Percentiles rank a stretch among this genome's conserved stretches.
Conservation (phyloP, 2,329 filamentous ascomycete species). For the Exserohilum turcica region DNA sequence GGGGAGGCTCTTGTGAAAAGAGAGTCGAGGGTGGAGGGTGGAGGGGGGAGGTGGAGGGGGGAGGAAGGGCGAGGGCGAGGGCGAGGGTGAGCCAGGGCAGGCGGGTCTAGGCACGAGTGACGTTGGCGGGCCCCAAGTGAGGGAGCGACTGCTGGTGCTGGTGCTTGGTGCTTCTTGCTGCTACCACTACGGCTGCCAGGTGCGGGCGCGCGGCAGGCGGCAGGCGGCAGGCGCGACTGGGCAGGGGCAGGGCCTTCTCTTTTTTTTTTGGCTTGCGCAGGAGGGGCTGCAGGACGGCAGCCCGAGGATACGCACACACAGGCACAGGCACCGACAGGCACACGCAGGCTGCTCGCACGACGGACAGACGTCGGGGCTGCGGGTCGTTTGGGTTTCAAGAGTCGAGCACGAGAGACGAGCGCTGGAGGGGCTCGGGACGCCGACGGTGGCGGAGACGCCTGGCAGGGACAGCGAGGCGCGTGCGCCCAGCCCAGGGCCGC, state of each 20-base stretch:
- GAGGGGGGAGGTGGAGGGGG: not conserved
- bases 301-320: too few species aligned
- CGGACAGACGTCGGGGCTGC: constrained; percentile 14
- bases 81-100: not conserved
- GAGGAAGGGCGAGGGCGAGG: not conserved
- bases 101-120: constrained; percentile 31
- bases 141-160: too few species aligned
- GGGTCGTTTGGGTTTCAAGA: constrained; percentile 34
- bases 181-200: constrained; percentile 26
- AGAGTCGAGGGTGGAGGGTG: not conserved
- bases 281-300: constrained; percentile 3
- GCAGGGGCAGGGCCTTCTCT: constrained; percentile 14
- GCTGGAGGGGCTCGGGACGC: constrained; percentile 30
- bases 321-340: too few species aligned
- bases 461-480: constrained; percentile 22
- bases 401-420: too few species aligned
- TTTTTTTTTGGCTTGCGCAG: too few species aligned
- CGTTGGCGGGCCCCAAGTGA: constrained; percentile 33
- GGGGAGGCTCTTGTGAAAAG: constrained; percentile 1
- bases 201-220: constrained; percentile 31
- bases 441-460: constrained; percentile 22
- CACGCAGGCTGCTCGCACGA: too few species aligned
- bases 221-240: constrained; percentile 25
- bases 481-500: constrained; percentile 34
- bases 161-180: too few species aligned